Conservation (phyloP, 2,329 filamentous ascomycete species). For the Cladosporium sp. region DNA sequence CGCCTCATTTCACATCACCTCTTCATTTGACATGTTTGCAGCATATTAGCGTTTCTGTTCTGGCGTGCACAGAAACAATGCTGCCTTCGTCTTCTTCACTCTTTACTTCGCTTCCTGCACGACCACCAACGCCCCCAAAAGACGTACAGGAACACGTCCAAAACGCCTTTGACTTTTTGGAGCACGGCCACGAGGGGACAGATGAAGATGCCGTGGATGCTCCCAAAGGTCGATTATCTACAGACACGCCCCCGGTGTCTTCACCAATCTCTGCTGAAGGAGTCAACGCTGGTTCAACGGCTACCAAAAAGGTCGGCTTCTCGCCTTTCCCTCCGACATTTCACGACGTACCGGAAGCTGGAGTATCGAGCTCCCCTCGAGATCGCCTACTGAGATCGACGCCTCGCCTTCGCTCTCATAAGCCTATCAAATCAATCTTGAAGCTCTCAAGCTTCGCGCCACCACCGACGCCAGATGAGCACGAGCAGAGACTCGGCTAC, state of each 20-base stretch:
- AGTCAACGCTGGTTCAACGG: constrained; percentile 34
- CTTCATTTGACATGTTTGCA: constrained; percentile 4
- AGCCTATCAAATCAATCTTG: constrained; percentile 70
- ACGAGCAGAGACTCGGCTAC: constrained; percentile 38
- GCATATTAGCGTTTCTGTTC: constrained; percentile 1
- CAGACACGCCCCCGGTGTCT: constrained; percentile 21
- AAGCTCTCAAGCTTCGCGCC: constrained; percentile 57
- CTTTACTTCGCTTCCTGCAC: constrained; percentile 38
- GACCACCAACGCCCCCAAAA: constrained; percentile 55
- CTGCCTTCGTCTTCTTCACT: constrained; percentile 12
- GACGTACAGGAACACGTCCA: constrained; percentile 36
- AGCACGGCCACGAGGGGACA: constrained; percentile 29
- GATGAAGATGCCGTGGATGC: constrained; percentile 4
- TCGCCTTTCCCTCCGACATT: constrained; percentile 53
- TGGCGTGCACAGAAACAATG: constrained; percentile 9
- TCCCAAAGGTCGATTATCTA: background rate
- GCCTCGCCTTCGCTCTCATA: constrained; percentile 48
- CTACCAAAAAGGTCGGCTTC: constrained; percentile 58
- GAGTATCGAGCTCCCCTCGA: constrained; percentile 38
- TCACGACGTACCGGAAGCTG: constrained; percentile 28
- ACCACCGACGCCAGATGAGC: constrained; percentile 34
- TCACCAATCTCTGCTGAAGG: constrained; percentile 30
- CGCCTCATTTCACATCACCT: constrained; percentile 5
- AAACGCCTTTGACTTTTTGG: constrained; percentile 41
- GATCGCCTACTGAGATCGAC: constrained; percentile 34